These are phyloP conservation scores for Vachellia pachyceras DNA, from an alignment of 306 rosid genomes.

Conservation along the genomic window DNA sequence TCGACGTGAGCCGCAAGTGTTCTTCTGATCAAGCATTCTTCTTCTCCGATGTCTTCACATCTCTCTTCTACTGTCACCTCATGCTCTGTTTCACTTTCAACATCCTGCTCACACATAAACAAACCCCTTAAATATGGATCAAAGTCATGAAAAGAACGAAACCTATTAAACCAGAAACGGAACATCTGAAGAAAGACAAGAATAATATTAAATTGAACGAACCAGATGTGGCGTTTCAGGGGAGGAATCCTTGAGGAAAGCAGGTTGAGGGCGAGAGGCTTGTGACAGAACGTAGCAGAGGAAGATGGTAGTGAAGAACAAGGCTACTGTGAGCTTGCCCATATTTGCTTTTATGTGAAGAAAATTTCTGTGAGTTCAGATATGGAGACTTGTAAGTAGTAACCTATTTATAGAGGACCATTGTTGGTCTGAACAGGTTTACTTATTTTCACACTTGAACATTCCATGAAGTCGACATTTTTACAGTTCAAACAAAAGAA, in stretches of 20 bases:
- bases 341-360: slow-evolving; percentile 39
- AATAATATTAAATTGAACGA: background rate
- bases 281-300: slow-evolving; percentile 37
- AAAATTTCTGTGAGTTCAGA: background rate
- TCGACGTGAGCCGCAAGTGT: slow-evolving; percentile 58
- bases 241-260: slow-evolving; percentile 16
- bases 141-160: background rate
- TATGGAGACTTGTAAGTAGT: background rate
- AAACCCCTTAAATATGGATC: background rate
- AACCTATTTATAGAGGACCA: slow-evolving; percentile 38
- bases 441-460: background rate
- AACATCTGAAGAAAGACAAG: background rate
- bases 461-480: background rate
- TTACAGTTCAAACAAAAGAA: too few species aligned
- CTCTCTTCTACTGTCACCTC: slow-evolving; percentile 23
- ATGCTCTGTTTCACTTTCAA: slow-evolving; percentile 12
- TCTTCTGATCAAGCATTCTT: slow-evolving; percentile 63
- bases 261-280: slow-evolving; percentile 47
- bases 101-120: slow-evolving; percentile 21
- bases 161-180: background rate
- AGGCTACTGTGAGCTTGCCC: slow-evolving; percentile 23
- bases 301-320: slow-evolving; percentile 45
- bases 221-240: slow-evolving; percentile 24
- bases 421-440: background rate
- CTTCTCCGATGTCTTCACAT: slow-evolving; percentile 50